Percentiles rank a stretch among this genome's conserved stretches.
These are phyloP conservation scores for Aspergillaceae sp. DNA, from an alignment of 2,329 filamentous ascomycete species.

Conservation along the genomic window DNA sequence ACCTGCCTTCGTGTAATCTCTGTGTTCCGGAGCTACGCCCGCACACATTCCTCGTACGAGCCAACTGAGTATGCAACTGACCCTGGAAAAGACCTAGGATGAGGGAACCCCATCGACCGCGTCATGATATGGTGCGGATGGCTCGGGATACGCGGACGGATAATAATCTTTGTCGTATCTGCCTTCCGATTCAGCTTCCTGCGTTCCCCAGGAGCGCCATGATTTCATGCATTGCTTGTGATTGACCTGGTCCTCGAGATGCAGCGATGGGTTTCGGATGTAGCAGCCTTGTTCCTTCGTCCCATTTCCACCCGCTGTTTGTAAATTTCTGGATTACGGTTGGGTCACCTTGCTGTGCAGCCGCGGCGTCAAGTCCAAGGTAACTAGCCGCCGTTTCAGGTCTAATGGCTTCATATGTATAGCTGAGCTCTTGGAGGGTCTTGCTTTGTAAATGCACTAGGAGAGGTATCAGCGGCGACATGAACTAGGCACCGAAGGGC, in stretches of 20 bases:
- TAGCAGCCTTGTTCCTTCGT: constrained; percentile 25
- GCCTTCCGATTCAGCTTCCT: constrained; percentile 12
- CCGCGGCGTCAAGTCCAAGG: constrained; percentile 25
- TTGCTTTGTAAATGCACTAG: constrained; percentile 32
- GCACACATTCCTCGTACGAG: too few relatives aligned
- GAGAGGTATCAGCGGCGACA: neutral
- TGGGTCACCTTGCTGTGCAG: constrained; percentile 19
- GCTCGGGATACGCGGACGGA: neutral
- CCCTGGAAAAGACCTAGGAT: neutral
- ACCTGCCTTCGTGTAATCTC: constrained; percentile 3
- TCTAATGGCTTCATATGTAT: constrained; percentile 33
- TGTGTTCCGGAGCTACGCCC: too few relatives aligned
- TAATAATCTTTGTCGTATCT: neutral
- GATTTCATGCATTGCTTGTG: constrained; percentile 24
- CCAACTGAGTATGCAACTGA: too few relatives aligned
- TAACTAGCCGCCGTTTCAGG: constrained; percentile 27
- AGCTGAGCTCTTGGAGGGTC: constrained; percentile 30
- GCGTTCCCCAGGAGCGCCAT: constrained; percentile 26
- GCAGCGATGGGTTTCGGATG: constrained; percentile 23
- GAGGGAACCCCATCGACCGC: neutral
- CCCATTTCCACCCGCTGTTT: constrained; percentile 32
- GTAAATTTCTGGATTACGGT: constrained; percentile 25
- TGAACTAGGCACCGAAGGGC: neutral
- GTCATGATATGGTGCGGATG: neutral
- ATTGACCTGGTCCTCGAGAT: constrained; percentile 8